Percentiles rank a stretch among this genome's conserved stretches.
phyloP scores from a whole-genome alignment of 495 filamentous ascomycete species.

The Podospora australis region DNA sequence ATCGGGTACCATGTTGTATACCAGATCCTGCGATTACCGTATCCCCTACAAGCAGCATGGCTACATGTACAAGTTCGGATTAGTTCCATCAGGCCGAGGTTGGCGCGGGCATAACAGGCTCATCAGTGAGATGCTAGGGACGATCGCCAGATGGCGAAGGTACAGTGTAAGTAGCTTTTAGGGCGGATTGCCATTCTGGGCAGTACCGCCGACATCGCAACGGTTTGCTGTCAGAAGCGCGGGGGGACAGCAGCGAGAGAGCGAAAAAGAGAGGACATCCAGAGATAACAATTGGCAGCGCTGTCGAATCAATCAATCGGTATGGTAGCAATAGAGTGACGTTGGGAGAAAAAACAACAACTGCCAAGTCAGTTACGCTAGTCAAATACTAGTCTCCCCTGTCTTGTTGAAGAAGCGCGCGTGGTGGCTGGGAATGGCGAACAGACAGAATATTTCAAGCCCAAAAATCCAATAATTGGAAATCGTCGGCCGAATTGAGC shows the following conservation, averaged over 20 bases:
- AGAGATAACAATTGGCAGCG: neutral
- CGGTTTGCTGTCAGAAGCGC: conserved; percentile 1
- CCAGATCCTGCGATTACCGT: no score
- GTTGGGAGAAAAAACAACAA: neutral
- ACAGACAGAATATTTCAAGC: neutral
- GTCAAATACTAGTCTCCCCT: no score
- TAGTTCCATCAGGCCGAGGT: conserved; percentile 15
- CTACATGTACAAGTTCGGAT: no score
- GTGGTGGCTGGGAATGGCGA: neutral
- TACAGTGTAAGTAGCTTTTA: neutral
- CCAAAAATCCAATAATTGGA: neutral
- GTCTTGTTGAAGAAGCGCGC: neutral
- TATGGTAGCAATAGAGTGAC: neutral
- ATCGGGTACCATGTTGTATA: no score
- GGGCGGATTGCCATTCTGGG: conserved; percentile 22
- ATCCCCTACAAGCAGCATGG: no score
- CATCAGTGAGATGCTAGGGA: conserved; percentile 5
- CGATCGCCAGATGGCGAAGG: conserved; percentile 8
- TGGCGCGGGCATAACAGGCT: conserved; percentile 2
- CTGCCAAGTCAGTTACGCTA: neutral
- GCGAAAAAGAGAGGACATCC: conserved; percentile 1
- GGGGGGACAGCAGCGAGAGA: neutral
- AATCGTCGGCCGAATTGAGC: no score
- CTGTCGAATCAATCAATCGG: neutral
- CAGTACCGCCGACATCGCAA: conserved; percentile 17